Evolutionary conservation across 495 filamentous ascomycete genomes (phyloP), one percentile per base, ranked within the genome.

Genomic region (Chaetomium tenue): DNA sequence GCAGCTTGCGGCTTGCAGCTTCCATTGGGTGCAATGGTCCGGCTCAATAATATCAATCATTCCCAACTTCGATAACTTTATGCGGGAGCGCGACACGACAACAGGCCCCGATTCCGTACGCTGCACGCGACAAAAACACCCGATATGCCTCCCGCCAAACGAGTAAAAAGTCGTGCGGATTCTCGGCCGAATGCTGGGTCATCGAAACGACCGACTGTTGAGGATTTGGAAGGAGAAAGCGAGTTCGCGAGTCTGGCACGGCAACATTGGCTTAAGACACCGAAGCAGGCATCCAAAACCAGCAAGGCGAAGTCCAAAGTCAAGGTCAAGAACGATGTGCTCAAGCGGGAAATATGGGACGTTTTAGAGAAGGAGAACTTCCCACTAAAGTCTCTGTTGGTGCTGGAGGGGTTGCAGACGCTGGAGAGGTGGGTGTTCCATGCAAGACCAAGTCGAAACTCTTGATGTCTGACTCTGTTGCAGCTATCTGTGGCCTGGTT

Each of bases 401-500:
- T 89, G 8, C 81, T 99, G 66, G 94, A 99, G 77, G 91, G 92
- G 65, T 75, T 97, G 66, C 93, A 96, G 77, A 84, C 95, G 47
- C 76, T 99, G 61, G 94, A 99, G 71, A 92, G 86, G 88, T 93
- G 80, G 13, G 80, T 44, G 1, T 0, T 0, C 18, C 39, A 2
- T 20, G 23, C 33, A 20, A 25, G n/a, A 15, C 42, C 51, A 23
- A 28, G 16, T 25, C 9, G 15, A 15, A 52, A 15, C 5, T 65
- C 37, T 37, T 26, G 11, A 33, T 33, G 3, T 63, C 70, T 76
- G 65, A 77, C 68, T 42, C 33, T 28, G 48, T 46, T 42, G 42
- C 60, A 93, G 90, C 72, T 96, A 91, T 71, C 84, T 99, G 26
- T 99, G 95, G 94, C 94, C 93, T 25, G 89, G 89, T 55, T 99